Percentiles rank a stretch among this genome's conserved stretches.
Evolutionary conservation across 192 early-diverging fungal species (phyloP).

Genomic region (Coemansia sp.): DNA sequence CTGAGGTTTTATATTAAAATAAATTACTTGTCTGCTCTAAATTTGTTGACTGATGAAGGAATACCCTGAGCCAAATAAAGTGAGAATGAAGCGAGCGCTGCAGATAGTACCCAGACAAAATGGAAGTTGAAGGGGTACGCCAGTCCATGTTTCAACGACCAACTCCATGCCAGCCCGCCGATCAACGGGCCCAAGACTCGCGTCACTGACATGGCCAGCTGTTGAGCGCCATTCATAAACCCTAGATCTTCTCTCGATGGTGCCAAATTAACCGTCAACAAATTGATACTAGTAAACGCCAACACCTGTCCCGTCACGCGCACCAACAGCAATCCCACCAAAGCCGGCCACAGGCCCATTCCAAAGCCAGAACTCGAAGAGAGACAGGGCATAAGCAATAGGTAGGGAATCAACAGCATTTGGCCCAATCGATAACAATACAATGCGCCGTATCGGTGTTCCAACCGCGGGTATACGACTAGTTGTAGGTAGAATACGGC

Average conservation of each 20-base stretch:
- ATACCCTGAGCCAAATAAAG: slow-evolving; percentile 15
- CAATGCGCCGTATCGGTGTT: slow-evolving; percentile 48
- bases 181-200: slow-evolving; percentile 33
- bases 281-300: slow-evolving; percentile 36
- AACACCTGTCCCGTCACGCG: slow-evolving; percentile 23
- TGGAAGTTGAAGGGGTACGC: slow-evolving; percentile 48
- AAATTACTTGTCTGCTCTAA: slow-evolving; percentile 20
- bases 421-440: slow-evolving; percentile 47
- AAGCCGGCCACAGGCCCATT: slow-evolving; percentile 20
- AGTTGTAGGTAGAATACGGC: slow-evolving; percentile 59
- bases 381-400: slow-evolving; percentile 19
- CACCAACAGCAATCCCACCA: slow-evolving; percentile 18
- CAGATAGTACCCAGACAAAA: slow-evolving; percentile 40
- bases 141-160: slow-evolving; percentile 38
- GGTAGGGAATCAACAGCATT: slow-evolving; percentile 17
- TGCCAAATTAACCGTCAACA: slow-evolving; percentile 36
- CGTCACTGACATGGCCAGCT: slow-evolving; percentile 22
- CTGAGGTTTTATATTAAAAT: not conserved
- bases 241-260: not conserved
- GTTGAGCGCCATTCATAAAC: slow-evolving; percentile 7
- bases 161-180: slow-evolving; percentile 30
- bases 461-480: slow-evolving; percentile 50
- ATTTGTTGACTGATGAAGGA: slow-evolving; percentile 38
- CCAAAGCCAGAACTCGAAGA: slow-evolving; percentile 14
- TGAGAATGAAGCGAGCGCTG: slow-evolving; percentile 10